Evolutionary conservation across 2,329 filamentous ascomycete species (phyloP), one percentile per base, ranked within the genome.

Genomic region (Phialemoniopsis sp.): DNA sequence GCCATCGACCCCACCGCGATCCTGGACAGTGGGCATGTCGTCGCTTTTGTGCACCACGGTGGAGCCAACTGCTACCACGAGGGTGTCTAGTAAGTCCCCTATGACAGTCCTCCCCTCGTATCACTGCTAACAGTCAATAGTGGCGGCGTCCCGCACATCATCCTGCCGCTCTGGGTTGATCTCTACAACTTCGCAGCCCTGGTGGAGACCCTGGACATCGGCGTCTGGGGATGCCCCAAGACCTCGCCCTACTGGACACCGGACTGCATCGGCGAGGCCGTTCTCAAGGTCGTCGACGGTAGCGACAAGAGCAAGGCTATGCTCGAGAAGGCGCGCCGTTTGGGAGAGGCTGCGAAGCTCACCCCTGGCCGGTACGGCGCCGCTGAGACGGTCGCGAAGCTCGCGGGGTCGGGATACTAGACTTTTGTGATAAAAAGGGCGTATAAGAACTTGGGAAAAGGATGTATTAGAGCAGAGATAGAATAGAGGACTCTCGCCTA

Each of bases 101-200:
- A 26, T 5, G 13, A 7, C 16, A 13, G n/a, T n/a, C n/a, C n/a
- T n/a, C 13, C 5, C 15, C 32, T 28, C 13, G 14, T 15, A 7
- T 15, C 29, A 33, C 12, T 35, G 9, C 12, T 32, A 13, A 32
- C 4, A 15, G 33, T 28, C 13, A 30, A 8, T 19, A 69, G 69
- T 5, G 56, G 60, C 9, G 68, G 68, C 3, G 54, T 68, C 4
- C 62, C 70, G 2, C 70, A 73, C 31, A 46, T 73, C 6, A 45
- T 73, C 6, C 54, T 75, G 2, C 69, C 72, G 0, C 44, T 62
- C 1, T 73, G 70, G 70, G 52, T 63, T 1, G 70, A 73, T 37
- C 58, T 63, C 0, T 70, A 69, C 39, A 67, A 69, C 36, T 71
- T 62, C 38, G 68, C 68, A 8, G 53, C 54, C 13, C 57, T 61